phyloP scores from a whole-genome alignment of 2,329 filamentous ascomycete species.

The Stagonosporopsis cucurbitacearum region DNA sequence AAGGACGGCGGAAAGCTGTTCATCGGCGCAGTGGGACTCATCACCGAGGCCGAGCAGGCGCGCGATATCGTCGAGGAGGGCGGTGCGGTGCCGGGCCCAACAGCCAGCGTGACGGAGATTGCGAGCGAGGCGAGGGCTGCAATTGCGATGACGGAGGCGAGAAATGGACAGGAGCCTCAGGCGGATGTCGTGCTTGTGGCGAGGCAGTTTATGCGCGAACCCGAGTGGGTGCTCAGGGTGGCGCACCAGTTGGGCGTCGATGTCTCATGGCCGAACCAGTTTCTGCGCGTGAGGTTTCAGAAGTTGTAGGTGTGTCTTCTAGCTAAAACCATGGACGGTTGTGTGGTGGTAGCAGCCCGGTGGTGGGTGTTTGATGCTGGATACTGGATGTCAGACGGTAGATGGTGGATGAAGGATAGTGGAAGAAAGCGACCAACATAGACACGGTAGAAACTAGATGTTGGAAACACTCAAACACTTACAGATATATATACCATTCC shows the following conservation, averaged over 20 bases:
- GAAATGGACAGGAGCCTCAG: constrained; percentile 39
- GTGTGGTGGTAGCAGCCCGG: no score
- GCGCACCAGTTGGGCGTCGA: constrained; percentile 58
- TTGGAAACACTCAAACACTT: no score
- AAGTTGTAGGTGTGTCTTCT: constrained; percentile 30
- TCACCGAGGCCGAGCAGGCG: constrained; percentile 61
- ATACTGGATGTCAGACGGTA: no score
- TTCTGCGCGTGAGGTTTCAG: constrained; percentile 44
- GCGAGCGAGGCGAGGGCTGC: constrained; percentile 41
- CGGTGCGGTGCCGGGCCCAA: constrained; percentile 17
- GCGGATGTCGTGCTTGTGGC: constrained; percentile 61
- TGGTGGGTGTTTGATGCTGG: no score
- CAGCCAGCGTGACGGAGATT: constrained; percentile 35
- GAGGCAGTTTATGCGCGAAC: constrained; percentile 62
- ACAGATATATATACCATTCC: no score
- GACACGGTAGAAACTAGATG: no score
- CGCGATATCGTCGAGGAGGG: constrained; percentile 51
- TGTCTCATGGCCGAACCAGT: constrained; percentile 58
- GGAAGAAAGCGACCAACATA: no score
- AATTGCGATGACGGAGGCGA: constrained; percentile 45
- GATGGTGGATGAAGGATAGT: no score
- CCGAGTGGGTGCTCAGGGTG: constrained; percentile 61
- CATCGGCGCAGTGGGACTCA: constrained; percentile 61
- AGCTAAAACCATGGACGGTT: neutral
- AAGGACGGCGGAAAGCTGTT: constrained; percentile 50